Conservation (phyloP, 257 asterid species). For the Nicotiana noctiflora region DNA sequence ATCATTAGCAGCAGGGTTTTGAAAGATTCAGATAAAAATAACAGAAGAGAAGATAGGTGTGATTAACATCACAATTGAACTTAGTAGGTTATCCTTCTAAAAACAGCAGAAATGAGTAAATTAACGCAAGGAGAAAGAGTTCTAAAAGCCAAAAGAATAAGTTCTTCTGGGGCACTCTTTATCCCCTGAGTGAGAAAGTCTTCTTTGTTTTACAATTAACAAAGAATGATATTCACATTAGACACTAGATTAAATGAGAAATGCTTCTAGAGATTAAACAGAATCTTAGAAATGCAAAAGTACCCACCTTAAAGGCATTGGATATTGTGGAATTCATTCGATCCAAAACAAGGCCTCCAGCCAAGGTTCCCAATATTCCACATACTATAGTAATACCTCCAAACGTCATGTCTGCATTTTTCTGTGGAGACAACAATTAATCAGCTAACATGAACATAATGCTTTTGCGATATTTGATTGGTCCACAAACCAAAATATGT, state of each 20-base stretch:
- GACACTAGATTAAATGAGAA: background rate
- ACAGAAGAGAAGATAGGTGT: background rate
- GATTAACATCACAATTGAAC: background rate
- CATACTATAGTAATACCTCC: conserved; percentile 81
- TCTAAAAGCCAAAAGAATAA: background rate
- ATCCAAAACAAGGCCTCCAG: conserved; percentile 79
- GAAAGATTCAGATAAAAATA: conserved; percentile 1
- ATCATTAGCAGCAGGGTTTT: conserved; percentile 6
- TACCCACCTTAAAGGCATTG: conserved; percentile 82
- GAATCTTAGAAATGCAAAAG: background rate
- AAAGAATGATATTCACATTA: background rate
- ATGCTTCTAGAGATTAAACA: background rate
- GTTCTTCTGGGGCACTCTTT: background rate
- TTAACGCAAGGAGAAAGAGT: background rate
- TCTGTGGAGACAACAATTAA: conserved; percentile 31
- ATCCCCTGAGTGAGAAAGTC: background rate
- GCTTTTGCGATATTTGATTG: background rate
- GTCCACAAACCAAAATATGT: background rate
- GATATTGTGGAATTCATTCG: conserved; percentile 59
- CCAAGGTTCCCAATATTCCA: conserved; percentile 88
- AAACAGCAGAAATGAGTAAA: background rate
- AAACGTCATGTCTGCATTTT: conserved; percentile 76
- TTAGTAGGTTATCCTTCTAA: background rate
- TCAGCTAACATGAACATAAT: background rate
- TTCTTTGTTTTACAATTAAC: background rate